Percentiles rank a stretch among this genome's conserved stretches.
These are phyloP conservation scores for Heritiera littoralis DNA, from an alignment of 345 rosid species.

Conservation along the genomic window DNA sequence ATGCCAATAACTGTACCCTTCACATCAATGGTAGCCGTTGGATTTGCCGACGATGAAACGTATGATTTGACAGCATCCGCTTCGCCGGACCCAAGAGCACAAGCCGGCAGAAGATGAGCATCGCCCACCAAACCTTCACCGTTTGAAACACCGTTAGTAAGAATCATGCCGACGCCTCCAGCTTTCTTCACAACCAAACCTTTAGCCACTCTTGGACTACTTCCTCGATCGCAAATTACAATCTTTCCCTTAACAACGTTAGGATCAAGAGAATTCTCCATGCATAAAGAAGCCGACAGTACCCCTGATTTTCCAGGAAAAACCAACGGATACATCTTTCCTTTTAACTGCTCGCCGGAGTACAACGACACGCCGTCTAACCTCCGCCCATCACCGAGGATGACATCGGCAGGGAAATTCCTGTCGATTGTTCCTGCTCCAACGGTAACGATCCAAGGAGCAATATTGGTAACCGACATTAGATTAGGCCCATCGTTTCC, in stretches of 20 bases:
- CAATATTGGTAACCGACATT: slow-evolving; percentile 75
- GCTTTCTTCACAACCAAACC: slow-evolving; percentile 84
- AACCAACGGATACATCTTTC: slow-evolving; percentile 64
- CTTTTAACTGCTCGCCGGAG: slow-evolving; percentile 53
- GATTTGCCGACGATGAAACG: slow-evolving; percentile 36
- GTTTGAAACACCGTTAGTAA: slow-evolving; percentile 71
- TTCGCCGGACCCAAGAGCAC: slow-evolving; percentile 68
- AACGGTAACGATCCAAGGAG: slow-evolving; percentile 75
- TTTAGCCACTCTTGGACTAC: slow-evolving; percentile 74
- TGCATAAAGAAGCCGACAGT: slow-evolving; percentile 63
- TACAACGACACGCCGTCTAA: slow-evolving; percentile 72
- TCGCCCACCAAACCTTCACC: slow-evolving; percentile 88
- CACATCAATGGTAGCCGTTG: slow-evolving; percentile 64
- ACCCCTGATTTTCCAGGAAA: slow-evolving; percentile 69
- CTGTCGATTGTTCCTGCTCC: slow-evolving; percentile 81
- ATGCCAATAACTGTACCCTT: slow-evolving; percentile 69
- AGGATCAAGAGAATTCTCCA: slow-evolving; percentile 76
- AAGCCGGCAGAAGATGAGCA: slow-evolving; percentile 74
- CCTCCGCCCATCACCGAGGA: slow-evolving; percentile 58
- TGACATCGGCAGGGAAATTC: slow-evolving; percentile 66
- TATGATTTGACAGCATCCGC: slow-evolving; percentile 68
- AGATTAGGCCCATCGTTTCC: slow-evolving; percentile 81
- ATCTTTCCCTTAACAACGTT: slow-evolving; percentile 63
- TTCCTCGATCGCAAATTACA: slow-evolving; percentile 75
- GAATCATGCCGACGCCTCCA: slow-evolving; percentile 84